phyloP scores from a whole-genome alignment of 2,329 filamentous ascomycete species.

The Xylariaceae sp. region DNA sequence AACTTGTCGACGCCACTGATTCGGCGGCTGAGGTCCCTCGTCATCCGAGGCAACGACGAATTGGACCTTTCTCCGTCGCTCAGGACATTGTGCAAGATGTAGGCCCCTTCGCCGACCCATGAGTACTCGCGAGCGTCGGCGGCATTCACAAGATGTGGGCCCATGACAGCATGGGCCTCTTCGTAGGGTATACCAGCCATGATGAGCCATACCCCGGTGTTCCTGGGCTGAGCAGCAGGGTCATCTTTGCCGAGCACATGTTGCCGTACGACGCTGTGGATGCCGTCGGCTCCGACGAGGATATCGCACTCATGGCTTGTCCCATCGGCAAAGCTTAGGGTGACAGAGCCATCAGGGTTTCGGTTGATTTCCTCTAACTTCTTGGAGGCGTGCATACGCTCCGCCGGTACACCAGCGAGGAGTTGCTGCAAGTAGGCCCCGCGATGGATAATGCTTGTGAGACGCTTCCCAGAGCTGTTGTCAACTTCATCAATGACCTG shows the following conservation, averaged over 20 bases:
- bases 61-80: slow-evolving; percentile 19
- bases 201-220: slow-evolving; percentile 19
- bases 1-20: slow-evolving; percentile 18
- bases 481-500: slow-evolving; percentile 11
- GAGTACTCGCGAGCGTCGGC: slow-evolving; percentile 22
- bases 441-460: slow-evolving; percentile 20
- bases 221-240: slow-evolving; percentile 16
- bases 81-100: slow-evolving; percentile 17
- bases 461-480: slow-evolving; percentile 7
- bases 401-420: slow-evolving; percentile 13
- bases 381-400: slow-evolving; percentile 23
- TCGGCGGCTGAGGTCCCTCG: slow-evolving; percentile 6
- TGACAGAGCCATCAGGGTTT: slow-evolving; percentile 3
- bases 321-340: slow-evolving; percentile 18
- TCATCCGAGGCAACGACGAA: slow-evolving; percentile 17
- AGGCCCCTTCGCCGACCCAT: slow-evolving; percentile 17
- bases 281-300: slow-evolving; percentile 36
- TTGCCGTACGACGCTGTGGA: slow-evolving; percentile 34
- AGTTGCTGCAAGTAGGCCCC: slow-evolving; percentile 18
- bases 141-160: slow-evolving; percentile 11
- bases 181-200: slow-evolving; percentile 20
- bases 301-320: slow-evolving; percentile 29
- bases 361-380: slow-evolving; percentile 13
- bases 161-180: slow-evolving; percentile 17
- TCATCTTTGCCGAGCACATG: slow-evolving; percentile 29